These are phyloP conservation scores for Lobulomyces angularis DNA, from an alignment of 192 early-diverging fungal species.

Conservation along the genomic window DNA sequence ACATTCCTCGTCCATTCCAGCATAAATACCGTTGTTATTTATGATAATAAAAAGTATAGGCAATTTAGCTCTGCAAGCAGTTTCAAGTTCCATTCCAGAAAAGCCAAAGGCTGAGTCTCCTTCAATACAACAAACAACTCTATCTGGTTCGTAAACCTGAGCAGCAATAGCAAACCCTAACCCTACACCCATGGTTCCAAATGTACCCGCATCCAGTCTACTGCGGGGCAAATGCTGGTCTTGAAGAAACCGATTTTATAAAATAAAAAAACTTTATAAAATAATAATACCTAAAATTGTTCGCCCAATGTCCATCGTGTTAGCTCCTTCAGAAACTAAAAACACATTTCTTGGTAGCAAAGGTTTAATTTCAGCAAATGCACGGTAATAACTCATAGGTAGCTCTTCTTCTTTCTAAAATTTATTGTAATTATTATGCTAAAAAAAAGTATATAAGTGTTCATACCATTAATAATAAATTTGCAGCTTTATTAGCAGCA, in stretches of 20 bases:
- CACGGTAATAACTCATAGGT: constrained; percentile 56
- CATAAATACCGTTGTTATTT: constrained; percentile 69
- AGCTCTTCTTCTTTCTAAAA: constrained; percentile 24
- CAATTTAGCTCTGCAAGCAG: constrained; percentile 43
- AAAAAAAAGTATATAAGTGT: constrained; percentile 15
- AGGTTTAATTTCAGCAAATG: constrained; percentile 52
- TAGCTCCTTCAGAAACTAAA: constrained; percentile 61
- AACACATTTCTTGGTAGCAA: constrained; percentile 37
- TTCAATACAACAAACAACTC: constrained; percentile 50
- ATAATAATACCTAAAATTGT: constrained; percentile 47
- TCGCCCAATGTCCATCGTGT: constrained; percentile 70
- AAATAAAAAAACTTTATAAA: too few relatives aligned
- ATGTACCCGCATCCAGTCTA: constrained; percentile 59
- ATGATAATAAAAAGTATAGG: constrained; percentile 62
- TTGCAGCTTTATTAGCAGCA: constrained; percentile 5
- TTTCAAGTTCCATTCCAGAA: constrained; percentile 65
- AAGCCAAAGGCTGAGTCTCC: constrained; percentile 75
- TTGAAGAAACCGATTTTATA: too few relatives aligned
- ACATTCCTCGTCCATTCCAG: constrained; percentile 43
- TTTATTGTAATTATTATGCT: constrained; percentile 27
- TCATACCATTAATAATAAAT: constrained; percentile 15
- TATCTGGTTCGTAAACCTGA: constrained; percentile 34
- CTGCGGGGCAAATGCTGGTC: constrained; percentile 45
- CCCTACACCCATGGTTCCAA: constrained; percentile 72
- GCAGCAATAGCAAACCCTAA: constrained; percentile 61